A percentile compares a stretch with the other conserved stretches of the same genome.
Evolutionary conservation across 2,329 filamentous ascomycete species (phyloP).

Genomic region (Alternaria brassicae): DNA sequence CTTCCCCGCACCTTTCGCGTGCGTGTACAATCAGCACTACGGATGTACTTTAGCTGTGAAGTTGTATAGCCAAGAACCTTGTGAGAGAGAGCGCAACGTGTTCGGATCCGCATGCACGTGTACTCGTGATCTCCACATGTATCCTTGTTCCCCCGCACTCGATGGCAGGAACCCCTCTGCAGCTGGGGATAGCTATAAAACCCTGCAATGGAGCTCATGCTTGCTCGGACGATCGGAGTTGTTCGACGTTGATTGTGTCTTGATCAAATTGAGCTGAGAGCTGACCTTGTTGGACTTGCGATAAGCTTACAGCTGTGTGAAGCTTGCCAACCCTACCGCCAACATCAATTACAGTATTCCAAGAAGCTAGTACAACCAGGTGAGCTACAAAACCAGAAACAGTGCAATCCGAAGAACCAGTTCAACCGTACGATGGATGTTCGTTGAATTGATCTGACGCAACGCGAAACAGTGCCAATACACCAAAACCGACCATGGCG

Average conservation of each 20-base stretch:
- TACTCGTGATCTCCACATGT: conserved; percentile 28
- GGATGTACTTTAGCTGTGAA: neutral
- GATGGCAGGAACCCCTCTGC: conserved; percentile 15
- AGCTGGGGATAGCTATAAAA: conserved; percentile 34
- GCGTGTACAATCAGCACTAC: neutral
- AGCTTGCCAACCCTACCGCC: neutral
- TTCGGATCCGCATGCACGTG: conserved; percentile 37
- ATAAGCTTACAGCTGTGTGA: neutral
- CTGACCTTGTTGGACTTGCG: neutral
- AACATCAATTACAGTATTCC: neutral
- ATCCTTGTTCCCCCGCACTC: conserved; percentile 41
- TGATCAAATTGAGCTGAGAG: neutral
- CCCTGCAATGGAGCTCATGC: conserved; percentile 21
- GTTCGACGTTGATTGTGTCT: neutral
- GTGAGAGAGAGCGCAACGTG: conserved; percentile 4
- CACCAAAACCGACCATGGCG: conserved; percentile 1
- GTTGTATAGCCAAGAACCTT: conserved; percentile 4
- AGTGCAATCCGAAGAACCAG: neutral
- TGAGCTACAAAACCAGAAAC: neutral
- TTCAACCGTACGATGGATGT: rapidly evolving
- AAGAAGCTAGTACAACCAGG: neutral
- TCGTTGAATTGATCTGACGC: neutral
- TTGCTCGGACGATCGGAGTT: neutral
- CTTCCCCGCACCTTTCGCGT: conserved; percentile 24
- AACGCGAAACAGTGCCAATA: neutral